These are phyloP conservation scores for Aspergillus baeticus DNA, from an alignment of 495 filamentous ascomycete species.

Conservation along the genomic window DNA sequence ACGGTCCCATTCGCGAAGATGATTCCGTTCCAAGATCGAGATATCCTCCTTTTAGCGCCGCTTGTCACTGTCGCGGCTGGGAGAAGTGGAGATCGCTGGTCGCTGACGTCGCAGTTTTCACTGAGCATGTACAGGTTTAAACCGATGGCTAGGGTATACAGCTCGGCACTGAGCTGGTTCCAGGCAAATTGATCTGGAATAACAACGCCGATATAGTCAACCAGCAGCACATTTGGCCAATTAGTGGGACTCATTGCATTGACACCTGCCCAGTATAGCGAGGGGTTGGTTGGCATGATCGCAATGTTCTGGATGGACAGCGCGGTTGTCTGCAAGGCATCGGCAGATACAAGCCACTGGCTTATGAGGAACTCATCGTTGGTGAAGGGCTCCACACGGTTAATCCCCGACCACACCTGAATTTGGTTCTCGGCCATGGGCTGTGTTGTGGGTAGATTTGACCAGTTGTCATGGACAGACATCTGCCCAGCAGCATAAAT, in stretches of 20 bases:
- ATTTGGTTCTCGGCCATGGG: constrained; percentile 12
- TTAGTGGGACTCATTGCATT: constrained; percentile 10
- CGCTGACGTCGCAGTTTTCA: constrained; percentile 14
- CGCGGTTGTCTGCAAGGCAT: constrained; percentile 7
- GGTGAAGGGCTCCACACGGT: not conserved
- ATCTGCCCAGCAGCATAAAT: constrained; percentile 2
- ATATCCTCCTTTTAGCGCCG: not conserved
- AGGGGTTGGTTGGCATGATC: constrained; percentile 8
- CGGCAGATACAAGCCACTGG: constrained; percentile 12
- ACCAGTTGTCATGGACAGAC: constrained; percentile 12
- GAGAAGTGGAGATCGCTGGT: constrained; percentile 10
- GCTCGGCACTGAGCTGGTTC: constrained; percentile 12
- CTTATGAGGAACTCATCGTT: constrained; percentile 12
- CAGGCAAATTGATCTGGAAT: constrained; percentile 10
- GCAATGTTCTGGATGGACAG: constrained; percentile 11
- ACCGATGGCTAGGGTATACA: constrained; percentile 10
- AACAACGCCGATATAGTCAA: constrained; percentile 12
- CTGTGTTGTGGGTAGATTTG: constrained; percentile 6
- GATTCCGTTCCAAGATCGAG: constrained; percentile 5
- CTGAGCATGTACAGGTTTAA: constrained; percentile 14
- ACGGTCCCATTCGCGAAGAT: constrained; percentile 15
- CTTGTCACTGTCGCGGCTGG: not conserved
- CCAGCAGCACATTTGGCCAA: constrained; percentile 12
- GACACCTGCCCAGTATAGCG: constrained; percentile 12
- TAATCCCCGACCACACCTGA: constrained; percentile 3